phyloP scores from a whole-genome alignment of 2,329 filamentous ascomycete genomes.

The Colletotrichum agaves region DNA sequence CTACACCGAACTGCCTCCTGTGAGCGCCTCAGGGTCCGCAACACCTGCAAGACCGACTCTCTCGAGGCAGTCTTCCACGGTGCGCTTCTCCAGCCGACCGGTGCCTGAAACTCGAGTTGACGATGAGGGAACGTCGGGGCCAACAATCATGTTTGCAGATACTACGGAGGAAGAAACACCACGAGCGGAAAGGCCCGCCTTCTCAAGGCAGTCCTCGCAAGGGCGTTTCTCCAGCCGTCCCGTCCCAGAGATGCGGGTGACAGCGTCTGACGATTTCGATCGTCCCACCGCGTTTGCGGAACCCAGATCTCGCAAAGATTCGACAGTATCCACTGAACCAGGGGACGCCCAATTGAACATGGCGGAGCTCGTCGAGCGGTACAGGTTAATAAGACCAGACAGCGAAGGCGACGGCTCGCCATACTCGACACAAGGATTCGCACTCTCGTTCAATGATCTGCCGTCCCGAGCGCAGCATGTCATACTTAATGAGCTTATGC shows the following conservation, averaged over 20 bases:
- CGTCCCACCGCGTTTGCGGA: conserved; percentile 74
- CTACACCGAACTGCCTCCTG: conserved; percentile 11
- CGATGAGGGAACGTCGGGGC: conserved; percentile 71
- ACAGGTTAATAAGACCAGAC: conserved; percentile 43
- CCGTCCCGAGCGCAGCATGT: conserved; percentile 86
- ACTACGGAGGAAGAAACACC: conserved; percentile 44
- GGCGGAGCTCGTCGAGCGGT: conserved; percentile 55
- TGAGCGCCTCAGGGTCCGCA: conserved; percentile 21
- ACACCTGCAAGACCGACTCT: conserved; percentile 56
- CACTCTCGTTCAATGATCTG: conserved; percentile 87
- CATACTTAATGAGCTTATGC: conserved; percentile 87
- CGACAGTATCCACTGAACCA: conserved; percentile 45
- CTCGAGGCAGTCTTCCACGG: conserved; percentile 62
- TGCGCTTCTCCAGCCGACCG: conserved; percentile 77
- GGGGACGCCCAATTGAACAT: conserved; percentile 56
- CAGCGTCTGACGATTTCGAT: conserved; percentile 62
- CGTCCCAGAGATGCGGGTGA: conserved; percentile 68
- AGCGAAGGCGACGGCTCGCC: conserved; percentile 50
- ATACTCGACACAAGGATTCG: conserved; percentile 70
- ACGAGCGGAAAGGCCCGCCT: conserved; percentile 49
- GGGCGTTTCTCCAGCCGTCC: conserved; percentile 72
- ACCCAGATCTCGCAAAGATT: conserved; percentile 51
- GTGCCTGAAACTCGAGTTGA: conserved; percentile 77
- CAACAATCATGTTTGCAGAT: conserved; percentile 80
- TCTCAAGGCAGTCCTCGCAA: conserved; percentile 58